Evolutionary conservation across 495 filamentous ascomycete genomes (phyloP).

Genomic region (Hypoxylon subgilvum): DNA sequence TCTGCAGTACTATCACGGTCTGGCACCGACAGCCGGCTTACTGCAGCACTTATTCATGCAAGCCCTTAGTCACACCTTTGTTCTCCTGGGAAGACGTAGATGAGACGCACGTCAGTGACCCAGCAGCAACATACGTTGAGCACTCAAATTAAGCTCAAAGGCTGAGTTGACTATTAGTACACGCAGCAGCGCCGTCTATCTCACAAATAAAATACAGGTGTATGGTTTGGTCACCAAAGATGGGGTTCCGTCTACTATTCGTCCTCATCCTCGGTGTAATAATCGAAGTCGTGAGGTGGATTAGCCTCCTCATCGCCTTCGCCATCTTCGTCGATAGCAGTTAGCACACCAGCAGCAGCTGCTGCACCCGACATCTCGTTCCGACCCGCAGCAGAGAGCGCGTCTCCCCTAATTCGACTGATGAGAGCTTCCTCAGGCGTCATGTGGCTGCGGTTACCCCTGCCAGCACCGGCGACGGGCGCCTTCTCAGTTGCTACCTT

Average conservation of each 20-base stretch:
- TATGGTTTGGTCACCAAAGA: background rate
- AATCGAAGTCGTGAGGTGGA: constrained; percentile 81
- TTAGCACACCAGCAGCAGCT: constrained; percentile 79
- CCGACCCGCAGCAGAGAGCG: constrained; percentile 32
- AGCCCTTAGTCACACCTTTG: background rate
- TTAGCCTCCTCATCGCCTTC: constrained; percentile 83
- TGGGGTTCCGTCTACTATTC: constrained; percentile 49
- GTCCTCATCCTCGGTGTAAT: constrained; percentile 76
- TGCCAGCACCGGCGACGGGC: constrained; percentile 50
- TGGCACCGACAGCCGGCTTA: constrained; percentile 15
- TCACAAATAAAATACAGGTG: constrained; percentile 21
- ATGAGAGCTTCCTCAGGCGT: constrained; percentile 39
- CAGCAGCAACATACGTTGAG: too few species aligned
- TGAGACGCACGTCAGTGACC: too few species aligned
- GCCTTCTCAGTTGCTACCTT: constrained; percentile 73
- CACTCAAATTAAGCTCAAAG: too few species aligned
- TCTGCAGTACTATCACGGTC: background rate
- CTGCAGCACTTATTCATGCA: background rate
- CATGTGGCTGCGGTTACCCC: constrained; percentile 33
- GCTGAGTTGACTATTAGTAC: too few species aligned
- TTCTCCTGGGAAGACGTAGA: too few species aligned
- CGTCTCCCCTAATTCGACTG: constrained; percentile 33
- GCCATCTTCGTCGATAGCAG: constrained; percentile 83
- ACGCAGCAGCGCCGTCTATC: constrained; percentile 12
- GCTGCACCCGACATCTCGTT: constrained; percentile 62